A percentile compares a stretch with the other conserved stretches of the same genome.
Conservation (phyloP, 1,284 basidiomycete species). For the Heterobasidion irregulare region DNA sequence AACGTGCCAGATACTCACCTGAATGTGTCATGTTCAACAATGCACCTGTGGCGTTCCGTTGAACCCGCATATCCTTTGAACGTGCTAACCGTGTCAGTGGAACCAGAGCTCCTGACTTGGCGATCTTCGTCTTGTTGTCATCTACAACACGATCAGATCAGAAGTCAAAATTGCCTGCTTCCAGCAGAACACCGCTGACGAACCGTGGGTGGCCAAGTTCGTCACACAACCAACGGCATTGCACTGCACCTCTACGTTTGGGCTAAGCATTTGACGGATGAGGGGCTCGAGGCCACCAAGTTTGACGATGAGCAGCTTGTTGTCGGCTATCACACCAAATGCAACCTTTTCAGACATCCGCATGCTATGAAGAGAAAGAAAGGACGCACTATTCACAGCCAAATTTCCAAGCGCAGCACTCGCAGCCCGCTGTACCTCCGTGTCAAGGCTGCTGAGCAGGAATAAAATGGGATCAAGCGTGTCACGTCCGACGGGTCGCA, state of each 20-base stretch:
- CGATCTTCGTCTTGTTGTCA: slow-evolving; percentile 99
- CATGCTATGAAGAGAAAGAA: slow-evolving; percentile 2
- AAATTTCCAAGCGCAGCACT: slow-evolving; percentile 98
- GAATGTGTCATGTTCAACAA: slow-evolving; percentile 99
- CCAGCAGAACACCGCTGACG: slow-evolving; percentile 17
- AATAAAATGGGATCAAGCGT: slow-evolving; percentile 98
- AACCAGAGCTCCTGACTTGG: slow-evolving; percentile 96
- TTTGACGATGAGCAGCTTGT: slow-evolving; percentile 98
- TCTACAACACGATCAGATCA: slow-evolving; percentile 36
- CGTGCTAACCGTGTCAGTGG: slow-evolving; percentile 94
- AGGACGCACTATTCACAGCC: slow-evolving; percentile 90
- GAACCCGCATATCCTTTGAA: slow-evolving; percentile 99
- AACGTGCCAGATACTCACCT: slow-evolving; percentile 39
- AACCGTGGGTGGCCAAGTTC: slow-evolving; percentile 96
- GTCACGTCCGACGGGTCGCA: slow-evolving; percentile 92
- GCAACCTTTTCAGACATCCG: slow-evolving; percentile 7
- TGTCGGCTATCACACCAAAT: slow-evolving; percentile 64
- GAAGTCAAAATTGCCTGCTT: background rate
- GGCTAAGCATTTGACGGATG: slow-evolving; percentile 98
- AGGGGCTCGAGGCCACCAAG: slow-evolving; percentile 96
- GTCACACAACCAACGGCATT: slow-evolving; percentile 99
- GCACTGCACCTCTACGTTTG: slow-evolving; percentile 99
- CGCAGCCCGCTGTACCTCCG: slow-evolving; percentile 96
- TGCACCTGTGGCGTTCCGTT: slow-evolving; percentile 97
- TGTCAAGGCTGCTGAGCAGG: slow-evolving; percentile 95